Conservation (phyloP, 441 rosid genomes). For the Pelargonium australe region DNA sequence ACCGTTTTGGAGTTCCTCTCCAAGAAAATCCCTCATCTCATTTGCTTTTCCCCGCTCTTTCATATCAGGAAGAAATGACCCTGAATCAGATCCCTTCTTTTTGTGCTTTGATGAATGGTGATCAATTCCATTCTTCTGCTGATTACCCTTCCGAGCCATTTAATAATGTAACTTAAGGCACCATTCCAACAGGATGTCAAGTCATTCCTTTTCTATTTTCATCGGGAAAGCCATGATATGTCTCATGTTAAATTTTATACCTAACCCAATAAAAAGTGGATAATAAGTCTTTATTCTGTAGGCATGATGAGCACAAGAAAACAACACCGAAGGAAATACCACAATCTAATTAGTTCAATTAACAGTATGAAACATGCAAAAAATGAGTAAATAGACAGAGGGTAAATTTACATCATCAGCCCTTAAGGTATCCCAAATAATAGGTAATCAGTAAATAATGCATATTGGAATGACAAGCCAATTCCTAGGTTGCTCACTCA, state of each 20-base stretch:
- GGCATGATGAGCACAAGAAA: background rate
- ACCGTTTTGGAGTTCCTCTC: conserved; percentile 43
- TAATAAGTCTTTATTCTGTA: conserved; percentile 9
- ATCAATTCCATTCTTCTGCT: conserved; percentile 67
- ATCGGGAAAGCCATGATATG: conserved; percentile 16
- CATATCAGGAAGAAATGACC: conserved; percentile 23
- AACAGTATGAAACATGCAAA: background rate
- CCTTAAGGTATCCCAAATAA: background rate
- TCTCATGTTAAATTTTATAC: conserved; percentile 13
- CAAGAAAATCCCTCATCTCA: conserved; percentile 36
- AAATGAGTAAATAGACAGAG: background rate
- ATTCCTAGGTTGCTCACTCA: conserved; percentile 3
- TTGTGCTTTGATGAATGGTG: conserved; percentile 40
- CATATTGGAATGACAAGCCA: background rate
- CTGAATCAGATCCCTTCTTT: conserved; percentile 46
- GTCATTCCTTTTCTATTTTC: conserved; percentile 23
- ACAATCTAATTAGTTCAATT: background rate
- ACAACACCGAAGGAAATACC: background rate
- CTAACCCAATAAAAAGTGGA: conserved; percentile 4
- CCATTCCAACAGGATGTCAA: conserved; percentile 16
- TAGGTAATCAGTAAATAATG: background rate
- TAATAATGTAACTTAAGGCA: conserved; percentile 10
- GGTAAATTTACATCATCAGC: background rate
- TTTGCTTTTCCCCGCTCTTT: conserved; percentile 40
- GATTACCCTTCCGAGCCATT: conserved; percentile 88